Evolutionary conservation across 257 asterid genomes (phyloP).

Genomic region (Salvia splendens): DNA sequence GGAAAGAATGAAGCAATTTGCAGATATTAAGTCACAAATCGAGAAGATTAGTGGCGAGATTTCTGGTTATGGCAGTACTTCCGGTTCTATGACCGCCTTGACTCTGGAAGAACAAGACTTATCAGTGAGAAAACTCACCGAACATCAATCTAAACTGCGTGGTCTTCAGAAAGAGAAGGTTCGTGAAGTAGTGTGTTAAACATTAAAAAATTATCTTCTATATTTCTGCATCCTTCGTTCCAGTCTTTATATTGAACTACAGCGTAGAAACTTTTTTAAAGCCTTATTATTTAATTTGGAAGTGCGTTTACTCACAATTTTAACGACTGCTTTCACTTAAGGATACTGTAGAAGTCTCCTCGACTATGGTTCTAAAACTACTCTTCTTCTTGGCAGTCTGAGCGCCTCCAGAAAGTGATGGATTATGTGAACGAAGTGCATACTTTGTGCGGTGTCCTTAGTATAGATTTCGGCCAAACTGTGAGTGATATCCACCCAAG

Average conservation of each 20-base stretch:
- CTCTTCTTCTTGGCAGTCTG: slow-evolving; percentile 55
- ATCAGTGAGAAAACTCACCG: slow-evolving; percentile 77
- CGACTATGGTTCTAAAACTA: slow-evolving; percentile 17
- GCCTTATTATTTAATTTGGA: slow-evolving; percentile 4
- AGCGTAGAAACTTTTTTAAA: background rate
- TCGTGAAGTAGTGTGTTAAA: slow-evolving; percentile 10
- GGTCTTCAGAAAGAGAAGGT: slow-evolving; percentile 92
- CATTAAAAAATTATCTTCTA: background rate
- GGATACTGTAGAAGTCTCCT: background rate
- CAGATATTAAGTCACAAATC: slow-evolving; percentile 73
- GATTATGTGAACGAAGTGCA: slow-evolving; percentile 86
- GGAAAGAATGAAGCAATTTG: slow-evolving; percentile 76
- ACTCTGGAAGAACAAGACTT: slow-evolving; percentile 72
- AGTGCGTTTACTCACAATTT: background rate
- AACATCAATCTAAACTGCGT: slow-evolving; percentile 73
- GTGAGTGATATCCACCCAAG: slow-evolving; percentile 86
- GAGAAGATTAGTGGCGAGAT: slow-evolving; percentile 80
- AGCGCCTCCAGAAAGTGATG: slow-evolving; percentile 76
- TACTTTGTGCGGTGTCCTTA: slow-evolving; percentile 71
- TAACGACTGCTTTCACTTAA: background rate
- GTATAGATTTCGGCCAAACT: slow-evolving; percentile 75
- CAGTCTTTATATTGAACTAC: background rate
- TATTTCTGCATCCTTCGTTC: background rate
- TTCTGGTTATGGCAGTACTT: slow-evolving; percentile 60
- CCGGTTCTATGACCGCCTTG: slow-evolving; percentile 44